These are phyloP conservation scores for Sarocladiaceae sp. DNA, from an alignment of 2,329 filamentous ascomycete genomes.

Conservation along the genomic window DNA sequence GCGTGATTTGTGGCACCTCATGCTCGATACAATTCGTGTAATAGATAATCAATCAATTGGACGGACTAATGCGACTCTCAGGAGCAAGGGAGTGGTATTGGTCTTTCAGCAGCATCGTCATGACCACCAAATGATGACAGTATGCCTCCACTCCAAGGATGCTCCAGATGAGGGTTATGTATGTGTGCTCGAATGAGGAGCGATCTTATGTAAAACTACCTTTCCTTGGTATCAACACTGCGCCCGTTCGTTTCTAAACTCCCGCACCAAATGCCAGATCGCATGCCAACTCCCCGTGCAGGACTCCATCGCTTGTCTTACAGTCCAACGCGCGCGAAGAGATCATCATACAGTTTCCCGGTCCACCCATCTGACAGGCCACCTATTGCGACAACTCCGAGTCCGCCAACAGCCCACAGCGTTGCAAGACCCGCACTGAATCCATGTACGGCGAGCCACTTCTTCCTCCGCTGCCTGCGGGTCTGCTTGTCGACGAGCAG, in stretches of 20 bases:
- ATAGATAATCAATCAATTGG: no score
- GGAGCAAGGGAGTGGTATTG: no score
- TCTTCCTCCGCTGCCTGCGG: conserved; percentile 53
- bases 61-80: neutral
- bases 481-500: conserved; percentile 43
- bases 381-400: conserved; percentile 72
- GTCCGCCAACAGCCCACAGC: conserved; percentile 77
- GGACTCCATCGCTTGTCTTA: neutral
- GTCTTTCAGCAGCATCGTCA: no score
- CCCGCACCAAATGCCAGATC: neutral
- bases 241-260: no score
- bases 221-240: no score
- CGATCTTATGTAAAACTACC: no score
- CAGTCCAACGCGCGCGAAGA: conserved; percentile 4
- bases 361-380: conserved; percentile 74
- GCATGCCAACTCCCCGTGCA: neutral
- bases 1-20: neutral
- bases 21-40: no score
- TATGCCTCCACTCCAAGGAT: no score
- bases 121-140: no score
- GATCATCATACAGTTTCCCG: conserved; percentile 68
- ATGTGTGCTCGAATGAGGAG: no score
- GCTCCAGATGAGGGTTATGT: no score
- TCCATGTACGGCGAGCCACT: conserved; percentile 69
- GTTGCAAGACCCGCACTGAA: conserved; percentile 52